Evolutionary conservation across 2,329 filamentous ascomycete genomes (phyloP), one percentile per base, ranked within the genome.

Genomic region (Alternaria dauci): DNA sequence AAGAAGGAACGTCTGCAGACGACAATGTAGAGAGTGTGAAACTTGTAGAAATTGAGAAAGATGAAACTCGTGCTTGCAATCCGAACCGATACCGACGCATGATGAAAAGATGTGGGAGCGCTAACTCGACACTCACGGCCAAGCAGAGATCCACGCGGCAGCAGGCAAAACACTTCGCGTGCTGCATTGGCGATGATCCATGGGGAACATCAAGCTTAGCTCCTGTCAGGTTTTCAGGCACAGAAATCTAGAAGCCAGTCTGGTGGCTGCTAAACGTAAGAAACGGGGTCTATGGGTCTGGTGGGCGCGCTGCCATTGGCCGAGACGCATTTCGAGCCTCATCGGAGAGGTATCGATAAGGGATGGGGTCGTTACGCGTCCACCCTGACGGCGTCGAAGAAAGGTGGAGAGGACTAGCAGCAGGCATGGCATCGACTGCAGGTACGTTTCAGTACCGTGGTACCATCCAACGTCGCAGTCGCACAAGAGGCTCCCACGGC

Each of bases 291-390:
- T 52, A 58, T 53, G 59, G 56, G 58, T 47, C 57, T 18, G 26
- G 36, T n/a, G 20, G 23, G 25, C 50, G 44, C 52, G 46, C 38
- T 20, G 43, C 68, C 50, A 76, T 74, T 75, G 73, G 72, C 55
- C 39, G 54, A 26, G 48, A 16, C 18, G 32, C 41, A 43, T 55
- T 53, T 47, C 64, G 61, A 59, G 61, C 34, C 58, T 52, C 53
- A 41, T 51, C 60, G 58, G 55, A 52, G 61, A 64, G 44, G 58
- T 66, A 61, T 67, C 66, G 61, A 70, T 61, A 61, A 59, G 55
- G 53, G 58, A 65, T 64, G 62, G 63, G 59, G 59, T 69, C 74
- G 67, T 73, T 71, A 76, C 75, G 73, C 73, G 73, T 73, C 72
- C 66, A 69, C 68, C 70, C 68, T 66, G 41, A 59, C 61, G 66